phyloP scores from a whole-genome alignment of 768 basidiomycete species.

The Pholiota microspora region DNA sequence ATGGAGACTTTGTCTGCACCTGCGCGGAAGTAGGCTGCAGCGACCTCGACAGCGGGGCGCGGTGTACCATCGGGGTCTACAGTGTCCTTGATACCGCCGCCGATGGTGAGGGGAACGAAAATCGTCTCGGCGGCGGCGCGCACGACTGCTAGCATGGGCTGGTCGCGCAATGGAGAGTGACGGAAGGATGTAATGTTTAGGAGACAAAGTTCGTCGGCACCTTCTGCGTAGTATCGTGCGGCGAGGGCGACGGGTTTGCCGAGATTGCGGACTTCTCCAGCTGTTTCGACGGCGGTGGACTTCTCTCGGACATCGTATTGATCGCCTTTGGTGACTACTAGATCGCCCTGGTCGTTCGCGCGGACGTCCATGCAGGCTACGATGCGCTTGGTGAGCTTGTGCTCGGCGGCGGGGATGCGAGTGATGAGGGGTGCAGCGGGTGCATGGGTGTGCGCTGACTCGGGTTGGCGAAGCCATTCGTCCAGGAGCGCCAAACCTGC shows the following conservation, averaged over 20 bases:
- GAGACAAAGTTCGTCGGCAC: slow-evolving; percentile 95
- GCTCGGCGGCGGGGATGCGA: slow-evolving; percentile 42
- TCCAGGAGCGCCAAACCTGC: slow-evolving; percentile 82
- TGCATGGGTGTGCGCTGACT: slow-evolving; percentile 32
- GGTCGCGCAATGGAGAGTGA: slow-evolving; percentile 90
- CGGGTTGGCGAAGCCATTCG: slow-evolving; percentile 71
- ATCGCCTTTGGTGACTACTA: slow-evolving; percentile 99
- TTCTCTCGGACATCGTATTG: slow-evolving; percentile 98
- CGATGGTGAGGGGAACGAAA: slow-evolving; percentile 97
- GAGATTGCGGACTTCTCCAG: slow-evolving; percentile 89
- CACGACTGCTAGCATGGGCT: slow-evolving; percentile 97
- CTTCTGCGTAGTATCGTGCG: slow-evolving; percentile 77
- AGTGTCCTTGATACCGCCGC: slow-evolving; percentile 96
- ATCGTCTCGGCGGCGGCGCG: slow-evolving; percentile 84
- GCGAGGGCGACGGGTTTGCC: slow-evolving; percentile 96
- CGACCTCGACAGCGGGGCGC: slow-evolving; percentile 88
- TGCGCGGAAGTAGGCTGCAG: slow-evolving; percentile 92
- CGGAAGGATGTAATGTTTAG: slow-evolving; percentile 99
- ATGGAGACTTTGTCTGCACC: slow-evolving; percentile 99
- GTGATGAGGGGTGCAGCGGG: slow-evolving; percentile 30
- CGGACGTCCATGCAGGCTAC: slow-evolving; percentile 98
- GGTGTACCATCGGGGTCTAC: slow-evolving; percentile 92
- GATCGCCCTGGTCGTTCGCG: slow-evolving; percentile 92
- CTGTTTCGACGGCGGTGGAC: slow-evolving; percentile 39
- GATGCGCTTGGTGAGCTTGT: slow-evolving; percentile 89